Percentiles rank a stretch among this genome's conserved stretches.
phyloP scores from a whole-genome alignment of 192 early-diverging fungal genomes.

The Umbelopsis ramanniana region DNA sequence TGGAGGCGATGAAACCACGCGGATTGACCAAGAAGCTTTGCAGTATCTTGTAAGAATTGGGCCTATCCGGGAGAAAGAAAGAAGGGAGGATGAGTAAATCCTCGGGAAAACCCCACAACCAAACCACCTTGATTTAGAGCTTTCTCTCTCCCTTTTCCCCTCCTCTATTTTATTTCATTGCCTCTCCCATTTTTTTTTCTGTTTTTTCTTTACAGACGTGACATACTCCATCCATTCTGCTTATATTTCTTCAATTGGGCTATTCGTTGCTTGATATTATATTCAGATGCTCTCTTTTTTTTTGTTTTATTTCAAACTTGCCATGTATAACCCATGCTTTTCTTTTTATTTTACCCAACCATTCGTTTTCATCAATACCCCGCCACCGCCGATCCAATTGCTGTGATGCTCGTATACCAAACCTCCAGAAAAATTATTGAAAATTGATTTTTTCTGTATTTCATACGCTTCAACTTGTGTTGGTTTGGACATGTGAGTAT shows the following conservation, averaged over 20 bases:
- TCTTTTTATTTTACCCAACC: background rate
- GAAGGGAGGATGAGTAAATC: too few relatives aligned
- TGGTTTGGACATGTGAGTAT: background rate
- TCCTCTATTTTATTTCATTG: background rate
- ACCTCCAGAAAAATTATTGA: background rate
- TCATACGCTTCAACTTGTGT: background rate
- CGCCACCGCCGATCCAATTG: conserved; percentile 14
- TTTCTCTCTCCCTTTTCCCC: background rate
- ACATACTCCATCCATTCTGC: conserved; percentile 5
- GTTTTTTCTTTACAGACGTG: background rate
- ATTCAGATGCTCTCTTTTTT: too few relatives aligned
- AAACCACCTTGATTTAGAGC: background rate
- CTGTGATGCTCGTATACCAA: conserved; percentile 22
- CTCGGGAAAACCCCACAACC: background rate
- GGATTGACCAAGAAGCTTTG: conserved; percentile 47
- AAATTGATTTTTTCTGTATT: background rate
- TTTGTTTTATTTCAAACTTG: background rate
- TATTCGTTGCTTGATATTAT: background rate
- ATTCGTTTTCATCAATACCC: conserved; percentile 12
- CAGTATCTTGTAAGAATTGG: conserved; percentile 36
- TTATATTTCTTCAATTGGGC: background rate
- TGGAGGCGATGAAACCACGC: conserved; percentile 44
- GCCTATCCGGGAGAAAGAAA: background rate
- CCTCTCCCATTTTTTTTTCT: background rate
- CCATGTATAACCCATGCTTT: conserved; percentile 14